phyloP scores from a whole-genome alignment of 2,329 filamentous ascomycete species.

The Stromatinia cepivora region DNA sequence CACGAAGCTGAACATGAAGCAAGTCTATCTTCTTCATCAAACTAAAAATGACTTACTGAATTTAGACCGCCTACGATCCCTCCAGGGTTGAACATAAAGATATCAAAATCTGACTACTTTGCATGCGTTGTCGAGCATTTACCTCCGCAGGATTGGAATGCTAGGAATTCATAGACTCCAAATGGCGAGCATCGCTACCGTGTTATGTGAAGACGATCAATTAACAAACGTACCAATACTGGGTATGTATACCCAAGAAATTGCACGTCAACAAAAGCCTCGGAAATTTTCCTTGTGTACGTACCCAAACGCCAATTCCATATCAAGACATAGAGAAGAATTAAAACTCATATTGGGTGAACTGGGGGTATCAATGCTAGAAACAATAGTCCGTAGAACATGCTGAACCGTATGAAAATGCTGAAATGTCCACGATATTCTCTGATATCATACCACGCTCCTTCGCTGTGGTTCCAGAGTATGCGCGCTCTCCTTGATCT shows the following conservation, averaged over 20 bases:
- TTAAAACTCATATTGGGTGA: slow-evolving; percentile 14
- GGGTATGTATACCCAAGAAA: not conserved
- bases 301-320: not conserved
- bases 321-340: not conserved
- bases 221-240: not conserved
- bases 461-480: slow-evolving; percentile 39
- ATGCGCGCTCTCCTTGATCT: slow-evolving; percentile 52
- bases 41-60: not conserved
- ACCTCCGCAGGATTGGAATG: not conserved
- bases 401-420: slow-evolving; percentile 7
- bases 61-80: not conserved
- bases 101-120: not conserved
- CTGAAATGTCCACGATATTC: slow-evolving; percentile 35
- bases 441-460: slow-evolving; percentile 27
- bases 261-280: not conserved
- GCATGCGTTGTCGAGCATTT: not conserved
- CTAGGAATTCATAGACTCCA: too few species aligned
- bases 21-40: not conserved
- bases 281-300: not conserved
- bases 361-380: slow-evolving; percentile 20
- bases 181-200: not conserved
- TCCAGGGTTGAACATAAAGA: not conserved
- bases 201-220: not conserved
- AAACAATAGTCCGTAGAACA: slow-evolving; percentile 19
- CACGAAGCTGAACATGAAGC: not conserved